These are phyloP conservation scores for Phytophthora agathidicida DNA, from an alignment of 352 stramenopile genomes.

Conservation along the genomic window DNA sequence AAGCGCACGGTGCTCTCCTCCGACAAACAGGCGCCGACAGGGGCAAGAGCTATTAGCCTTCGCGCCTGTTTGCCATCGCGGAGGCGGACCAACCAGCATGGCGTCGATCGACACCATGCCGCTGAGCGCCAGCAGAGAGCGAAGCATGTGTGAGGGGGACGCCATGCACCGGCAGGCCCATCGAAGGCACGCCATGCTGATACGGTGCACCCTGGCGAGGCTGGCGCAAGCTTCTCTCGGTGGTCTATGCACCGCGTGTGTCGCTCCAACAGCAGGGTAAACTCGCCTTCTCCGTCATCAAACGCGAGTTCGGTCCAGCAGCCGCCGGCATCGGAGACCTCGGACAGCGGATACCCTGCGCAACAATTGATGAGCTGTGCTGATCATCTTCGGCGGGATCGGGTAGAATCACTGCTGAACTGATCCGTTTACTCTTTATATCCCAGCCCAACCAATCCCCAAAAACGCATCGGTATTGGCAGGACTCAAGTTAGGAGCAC, in stretches of 20 bases:
- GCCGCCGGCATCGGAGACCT: neutral
- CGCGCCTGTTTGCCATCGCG: slow-evolving; percentile 22
- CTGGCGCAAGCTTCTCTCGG: slow-evolving; percentile 17
- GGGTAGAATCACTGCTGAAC: neutral
- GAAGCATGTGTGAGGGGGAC: slow-evolving; percentile 14
- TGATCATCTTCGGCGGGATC: neutral
- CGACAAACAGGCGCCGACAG: slow-evolving; percentile 30
- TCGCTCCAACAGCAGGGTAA: slow-evolving; percentile 8
- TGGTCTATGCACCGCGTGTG: slow-evolving; percentile 26
- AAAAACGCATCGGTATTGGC: neutral
- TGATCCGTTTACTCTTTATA: neutral
- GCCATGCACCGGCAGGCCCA: neutral
- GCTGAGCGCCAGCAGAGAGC: slow-evolving; percentile 1
- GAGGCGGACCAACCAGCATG: slow-evolving; percentile 16
- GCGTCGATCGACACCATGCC: neutral
- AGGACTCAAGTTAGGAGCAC: neutral
- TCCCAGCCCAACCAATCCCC: neutral
- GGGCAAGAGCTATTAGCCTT: slow-evolving; percentile 25
- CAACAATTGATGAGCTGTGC: neutral
- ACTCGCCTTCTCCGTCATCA: slow-evolving; percentile 18
- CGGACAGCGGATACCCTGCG: neutral
- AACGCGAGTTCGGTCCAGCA: neutral
- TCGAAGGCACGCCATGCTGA: slow-evolving; percentile 24
- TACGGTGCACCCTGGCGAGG: slow-evolving; percentile 29
- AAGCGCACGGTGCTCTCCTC: neutral